Base-by-base conservation (phyloP, 257 asterid genomes). In the Plantago major region DNA sequence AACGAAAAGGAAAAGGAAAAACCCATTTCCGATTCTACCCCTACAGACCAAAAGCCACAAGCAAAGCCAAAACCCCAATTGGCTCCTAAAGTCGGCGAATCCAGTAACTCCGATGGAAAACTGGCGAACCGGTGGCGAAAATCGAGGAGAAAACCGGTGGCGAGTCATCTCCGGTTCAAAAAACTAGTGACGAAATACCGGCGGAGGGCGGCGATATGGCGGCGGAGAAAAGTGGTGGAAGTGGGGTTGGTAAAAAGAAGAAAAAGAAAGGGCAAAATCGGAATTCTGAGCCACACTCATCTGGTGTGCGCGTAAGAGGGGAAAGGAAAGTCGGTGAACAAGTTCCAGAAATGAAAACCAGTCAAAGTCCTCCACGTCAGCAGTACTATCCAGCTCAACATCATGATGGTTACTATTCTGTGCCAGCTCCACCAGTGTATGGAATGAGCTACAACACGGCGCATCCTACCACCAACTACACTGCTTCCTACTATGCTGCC, bases 391-490 rank as follows among this genome's bases (percentile, higher is more conserved):
- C 75, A 15, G 70, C 67, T 18, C 65, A 69, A 14, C 66, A 30
- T 2, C 70, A 50, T 50, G 26, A 49, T 18, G 18, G 67, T 33
- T 58, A 52, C 18, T 67, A 65, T 16, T 59, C 58, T 3, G 56
- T 72, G 18, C 68, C 76, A 30, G 69, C 79, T 54, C 65, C 76
- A 38, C 82, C 88, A 0, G 78, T 40, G 17, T 81, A 68, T 60
- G 85, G 76, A 28, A 71, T 79, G 62, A 86, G 85, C 78, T 86
- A 86, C 87, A 86, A 79, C 17, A 79, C 89, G 45, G 70, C 89
- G 64, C 58, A 83, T 55, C 89, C 95, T 15, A 47, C 70, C 17
- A 74, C 64, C 17, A 76, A 66, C 66, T 44, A 76, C 47, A 71
- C 92, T 66, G 67, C 91, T 13, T 79, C 95, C 72, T 79, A 79